Percentiles rank a stretch among this genome's conserved stretches.
Evolutionary conservation across 1,284 basidiomycete genomes (phyloP).

Genomic region (Inonotus hispidus): DNA sequence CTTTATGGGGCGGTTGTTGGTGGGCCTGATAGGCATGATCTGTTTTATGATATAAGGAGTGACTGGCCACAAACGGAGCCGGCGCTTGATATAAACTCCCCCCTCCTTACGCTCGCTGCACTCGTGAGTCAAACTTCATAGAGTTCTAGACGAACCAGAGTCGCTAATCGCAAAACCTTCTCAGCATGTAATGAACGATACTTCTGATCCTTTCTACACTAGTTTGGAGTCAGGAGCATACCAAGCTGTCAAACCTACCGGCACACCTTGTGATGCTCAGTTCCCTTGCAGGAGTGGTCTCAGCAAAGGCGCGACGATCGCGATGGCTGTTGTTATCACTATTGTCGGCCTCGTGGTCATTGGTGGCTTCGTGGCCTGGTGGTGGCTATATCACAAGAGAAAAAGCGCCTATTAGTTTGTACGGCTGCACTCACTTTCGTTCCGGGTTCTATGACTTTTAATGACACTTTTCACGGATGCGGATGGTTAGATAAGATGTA

Average conservation of each 20-base stretch:
- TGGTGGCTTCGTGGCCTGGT: constrained; percentile 44
- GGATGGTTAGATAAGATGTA: background rate
- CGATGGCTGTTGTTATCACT: constrained; percentile 61
- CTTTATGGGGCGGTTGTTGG: constrained; percentile 87
- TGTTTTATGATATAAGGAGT: constrained; percentile 78
- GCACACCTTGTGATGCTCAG: constrained; percentile 71
- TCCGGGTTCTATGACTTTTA: background rate
- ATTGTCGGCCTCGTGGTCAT: constrained; percentile 55
- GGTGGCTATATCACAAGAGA: constrained; percentile 9
- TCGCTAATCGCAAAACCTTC: too few relatives aligned
- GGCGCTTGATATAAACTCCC: constrained; percentile 82
- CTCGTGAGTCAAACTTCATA: constrained; percentile 29
- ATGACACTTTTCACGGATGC: background rate
- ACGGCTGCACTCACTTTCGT: background rate
- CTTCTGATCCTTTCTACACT: constrained; percentile 77
- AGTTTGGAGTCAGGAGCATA: constrained; percentile 62
- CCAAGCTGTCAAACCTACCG: constrained; percentile 53
- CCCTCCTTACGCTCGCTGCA: constrained; percentile 77
- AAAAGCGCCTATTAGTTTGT: background rate
- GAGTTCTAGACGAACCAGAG: too few relatives aligned
- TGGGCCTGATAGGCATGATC: constrained; percentile 74
- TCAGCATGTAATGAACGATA: constrained; percentile 53
- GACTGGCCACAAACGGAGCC: constrained; percentile 81
- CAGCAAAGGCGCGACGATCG: constrained; percentile 61
- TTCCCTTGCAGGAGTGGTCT: constrained; percentile 51